These are phyloP conservation scores for Pseudozyma hubeiensis DNA, from an alignment of 1,284 basidiomycete species.

Conservation along the genomic window DNA sequence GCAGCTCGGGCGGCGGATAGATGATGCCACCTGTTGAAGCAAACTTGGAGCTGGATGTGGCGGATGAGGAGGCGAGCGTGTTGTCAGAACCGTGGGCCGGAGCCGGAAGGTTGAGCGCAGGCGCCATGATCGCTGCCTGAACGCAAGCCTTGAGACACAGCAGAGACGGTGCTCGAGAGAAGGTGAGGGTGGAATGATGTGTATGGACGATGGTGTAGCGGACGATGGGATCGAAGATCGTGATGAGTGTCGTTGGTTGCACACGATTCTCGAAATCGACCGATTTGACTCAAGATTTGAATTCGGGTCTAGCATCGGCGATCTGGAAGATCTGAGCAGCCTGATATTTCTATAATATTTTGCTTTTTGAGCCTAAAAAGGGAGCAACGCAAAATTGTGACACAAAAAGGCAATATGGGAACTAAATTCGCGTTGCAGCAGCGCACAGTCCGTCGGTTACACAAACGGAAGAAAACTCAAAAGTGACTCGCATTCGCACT, in stretches of 20 bases:
- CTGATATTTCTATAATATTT: too few species aligned
- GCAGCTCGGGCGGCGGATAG: slow-evolving; percentile 70
- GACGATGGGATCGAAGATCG: slow-evolving; percentile 1
- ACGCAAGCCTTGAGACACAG: background rate
- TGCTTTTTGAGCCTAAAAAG: background rate
- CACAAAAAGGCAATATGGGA: background rate
- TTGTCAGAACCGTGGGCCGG: slow-evolving; percentile 52
- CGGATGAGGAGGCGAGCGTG: slow-evolving; percentile 27
- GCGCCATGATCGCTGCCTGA: slow-evolving; percentile 32
- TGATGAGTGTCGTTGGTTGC: background rate
- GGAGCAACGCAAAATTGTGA: background rate
- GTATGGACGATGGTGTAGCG: background rate
- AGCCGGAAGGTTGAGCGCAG: slow-evolving; percentile 58
- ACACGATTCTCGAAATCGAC: slow-evolving; percentile 16
- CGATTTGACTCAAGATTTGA: slow-evolving; percentile 12
- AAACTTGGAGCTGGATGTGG: slow-evolving; percentile 45
- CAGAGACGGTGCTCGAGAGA: background rate
- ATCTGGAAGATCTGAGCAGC: slow-evolving; percentile 22
- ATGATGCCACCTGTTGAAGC: slow-evolving; percentile 63
- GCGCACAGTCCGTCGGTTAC: slow-evolving; percentile 14
- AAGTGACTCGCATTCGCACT: slow-evolving; percentile 15
- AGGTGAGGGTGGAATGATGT: background rate
- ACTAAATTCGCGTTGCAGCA: background rate
- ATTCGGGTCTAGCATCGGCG: slow-evolving; percentile 17
- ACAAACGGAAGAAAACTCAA: slow-evolving; percentile 1